Percentiles rank a stretch among this genome's conserved stretches.
phyloP scores from a whole-genome alignment of 164 flowering plant genomes.

The Nymphaea thermarum region DNA sequence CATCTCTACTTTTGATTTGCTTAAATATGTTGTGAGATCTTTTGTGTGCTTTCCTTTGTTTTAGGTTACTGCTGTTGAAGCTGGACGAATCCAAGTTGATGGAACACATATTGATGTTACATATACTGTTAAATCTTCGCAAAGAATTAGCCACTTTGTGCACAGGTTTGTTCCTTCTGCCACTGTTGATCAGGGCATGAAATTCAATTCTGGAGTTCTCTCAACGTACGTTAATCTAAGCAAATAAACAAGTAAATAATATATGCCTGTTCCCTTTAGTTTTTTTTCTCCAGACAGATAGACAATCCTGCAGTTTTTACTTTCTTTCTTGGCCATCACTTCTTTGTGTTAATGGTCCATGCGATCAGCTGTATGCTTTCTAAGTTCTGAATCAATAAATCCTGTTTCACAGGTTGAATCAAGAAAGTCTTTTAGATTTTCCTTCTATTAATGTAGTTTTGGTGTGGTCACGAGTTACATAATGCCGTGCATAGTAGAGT shows the following conservation, averaged over 20 bases:
- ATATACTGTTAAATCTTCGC: conserved; percentile 52
- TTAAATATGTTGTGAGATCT: background rate
- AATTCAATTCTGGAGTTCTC: too few species aligned
- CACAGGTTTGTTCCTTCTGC: conserved; percentile 46
- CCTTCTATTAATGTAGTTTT: conserved; percentile 34
- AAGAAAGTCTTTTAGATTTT: background rate
- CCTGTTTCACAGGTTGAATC: conserved; percentile 28
- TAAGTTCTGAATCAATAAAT: background rate
- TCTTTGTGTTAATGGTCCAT: too few species aligned
- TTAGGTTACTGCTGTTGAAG: conserved; percentile 67
- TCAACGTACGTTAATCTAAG: too few species aligned
- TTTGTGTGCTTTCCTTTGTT: background rate
- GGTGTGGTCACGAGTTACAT: conserved; percentile 83
- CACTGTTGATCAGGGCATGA: too few species aligned
- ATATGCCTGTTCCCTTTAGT: too few species aligned
- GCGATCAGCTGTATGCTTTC: too few species aligned
- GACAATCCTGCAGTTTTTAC: too few species aligned
- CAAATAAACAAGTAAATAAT: too few species aligned
- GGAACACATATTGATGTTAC: conserved; percentile 64
- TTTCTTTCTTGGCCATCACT: too few species aligned
- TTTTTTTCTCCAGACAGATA: too few species aligned
- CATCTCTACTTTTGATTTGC: background rate
- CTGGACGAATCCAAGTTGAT: conserved; percentile 88
- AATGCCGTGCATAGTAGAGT: conserved; percentile 82
- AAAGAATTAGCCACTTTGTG: conserved; percentile 84